Evolutionary conservation across 306 rosid species (phyloP).

Genomic region (Gynostemma pentaphyllum): DNA sequence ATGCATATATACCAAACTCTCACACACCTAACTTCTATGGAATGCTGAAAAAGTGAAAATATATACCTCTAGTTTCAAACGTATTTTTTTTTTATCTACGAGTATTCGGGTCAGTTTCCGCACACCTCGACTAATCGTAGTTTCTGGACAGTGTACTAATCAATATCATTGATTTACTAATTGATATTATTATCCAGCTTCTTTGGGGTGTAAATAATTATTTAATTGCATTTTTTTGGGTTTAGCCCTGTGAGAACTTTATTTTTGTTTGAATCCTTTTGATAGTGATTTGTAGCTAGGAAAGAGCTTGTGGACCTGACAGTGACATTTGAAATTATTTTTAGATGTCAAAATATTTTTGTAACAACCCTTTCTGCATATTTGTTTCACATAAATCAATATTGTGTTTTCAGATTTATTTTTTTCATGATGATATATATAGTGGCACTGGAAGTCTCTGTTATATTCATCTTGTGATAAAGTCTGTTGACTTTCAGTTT

Average conservation of each 20-base stretch:
- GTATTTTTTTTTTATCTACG: no score
- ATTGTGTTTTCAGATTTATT: not conserved
- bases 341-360: not conserved
- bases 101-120: no score
- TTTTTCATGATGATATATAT: not conserved
- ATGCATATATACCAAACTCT: constrained; percentile 30
- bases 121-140: no score
- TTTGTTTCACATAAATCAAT: not conserved
- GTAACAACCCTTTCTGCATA: not conserved
- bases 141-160: not conserved
- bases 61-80: not conserved
- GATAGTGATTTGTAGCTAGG: not conserved
- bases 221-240: not conserved
- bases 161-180: not conserved
- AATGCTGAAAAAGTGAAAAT: constrained; percentile 8
- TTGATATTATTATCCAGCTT: not conserved
- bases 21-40: constrained; percentile 38
- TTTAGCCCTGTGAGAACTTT: not conserved
- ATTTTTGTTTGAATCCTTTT: not conserved
- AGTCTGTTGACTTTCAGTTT: not conserved
- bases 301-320: not conserved
- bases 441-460: not conserved
- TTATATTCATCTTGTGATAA: constrained; percentile 1
- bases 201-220: not conserved
- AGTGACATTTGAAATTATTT: not conserved